Evolutionary conservation across 1,284 basidiomycete genomes (phyloP).

Genomic region (Fereydounia khargensis): DNA sequence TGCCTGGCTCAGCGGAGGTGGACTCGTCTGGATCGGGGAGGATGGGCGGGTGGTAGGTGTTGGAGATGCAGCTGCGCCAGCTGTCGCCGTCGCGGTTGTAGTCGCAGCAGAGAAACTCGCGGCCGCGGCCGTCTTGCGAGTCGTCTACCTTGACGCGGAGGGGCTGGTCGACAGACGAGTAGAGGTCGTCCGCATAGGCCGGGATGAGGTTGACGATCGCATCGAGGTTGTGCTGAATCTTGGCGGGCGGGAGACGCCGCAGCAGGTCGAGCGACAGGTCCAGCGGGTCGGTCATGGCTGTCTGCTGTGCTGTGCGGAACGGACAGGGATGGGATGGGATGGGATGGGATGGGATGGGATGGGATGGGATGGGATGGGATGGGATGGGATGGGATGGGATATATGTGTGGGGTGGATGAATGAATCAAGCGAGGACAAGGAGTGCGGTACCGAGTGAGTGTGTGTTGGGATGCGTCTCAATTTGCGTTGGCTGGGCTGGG

Average conservation of each 20-base stretch:
- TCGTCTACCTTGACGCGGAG: slow-evolving; percentile 77
- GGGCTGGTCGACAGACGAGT: slow-evolving; percentile 93
- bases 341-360: too few species aligned
- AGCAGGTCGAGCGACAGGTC: slow-evolving; percentile 75
- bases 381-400: too few species aligned
- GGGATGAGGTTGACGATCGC: slow-evolving; percentile 70
- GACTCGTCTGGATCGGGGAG: slow-evolving; percentile 15
- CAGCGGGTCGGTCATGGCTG: slow-evolving; percentile 44
- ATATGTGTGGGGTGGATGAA: too few species aligned
- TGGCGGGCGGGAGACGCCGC: slow-evolving; percentile 88
- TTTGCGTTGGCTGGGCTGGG: too few species aligned
- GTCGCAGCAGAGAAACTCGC: slow-evolving; percentile 91
- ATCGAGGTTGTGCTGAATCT: slow-evolving; percentile 82
- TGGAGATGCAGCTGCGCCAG: slow-evolving; percentile 95
- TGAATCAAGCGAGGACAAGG: too few species aligned
- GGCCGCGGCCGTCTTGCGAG: slow-evolving; percentile 64
- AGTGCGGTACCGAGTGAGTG: too few species aligned
- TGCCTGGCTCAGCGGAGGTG: slow-evolving; percentile 60
- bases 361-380: too few species aligned
- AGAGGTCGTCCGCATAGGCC: slow-evolving; percentile 92
- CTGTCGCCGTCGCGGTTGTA: slow-evolving; percentile 96
- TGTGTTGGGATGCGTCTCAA: too few species aligned
- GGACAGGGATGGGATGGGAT: too few species aligned
- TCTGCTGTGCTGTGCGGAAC: too few species aligned
- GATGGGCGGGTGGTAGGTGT: slow-evolving; percentile 81